Evolutionary conservation across 1,284 basidiomycete genomes (phyloP).

Genomic region (Melampsora americana): DNA sequence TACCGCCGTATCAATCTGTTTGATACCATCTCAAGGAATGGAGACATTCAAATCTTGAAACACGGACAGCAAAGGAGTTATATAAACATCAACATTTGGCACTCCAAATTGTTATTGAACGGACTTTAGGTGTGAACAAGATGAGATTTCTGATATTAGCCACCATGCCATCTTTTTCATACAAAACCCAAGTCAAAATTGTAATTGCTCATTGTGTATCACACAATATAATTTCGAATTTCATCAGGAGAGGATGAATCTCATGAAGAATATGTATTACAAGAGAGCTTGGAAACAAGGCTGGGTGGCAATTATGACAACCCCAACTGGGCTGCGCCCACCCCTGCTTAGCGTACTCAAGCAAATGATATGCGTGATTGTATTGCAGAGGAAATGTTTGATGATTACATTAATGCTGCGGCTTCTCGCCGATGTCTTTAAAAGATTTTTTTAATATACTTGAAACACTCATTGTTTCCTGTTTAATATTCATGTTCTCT

Average conservation of each 20-base stretch:
- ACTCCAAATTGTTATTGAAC: not conserved
- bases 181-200: not conserved
- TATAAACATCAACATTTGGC: not conserved
- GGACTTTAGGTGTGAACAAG: not conserved
- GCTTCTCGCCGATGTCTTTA: no score
- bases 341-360: no score
- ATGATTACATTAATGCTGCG: no score
- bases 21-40: not conserved
- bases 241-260: not conserved
- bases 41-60: not conserved
- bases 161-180: not conserved
- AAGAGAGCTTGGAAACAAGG: not conserved
- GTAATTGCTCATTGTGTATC: not conserved
- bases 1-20: not conserved
- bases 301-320: not conserved
- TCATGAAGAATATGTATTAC: not conserved
- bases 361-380: no score
- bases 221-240: not conserved
- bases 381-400: no score
- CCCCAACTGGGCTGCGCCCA: not conserved
- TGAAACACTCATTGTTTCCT: no score
- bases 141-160: not conserved
- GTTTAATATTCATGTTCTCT: no score
- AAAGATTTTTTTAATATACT: no score
- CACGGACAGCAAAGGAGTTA: not conserved